Evolutionary conservation across 371 early-diverging fungal species (phyloP), one percentile per base, ranked within the genome.

Genomic region (Mortierella sp.): DNA sequence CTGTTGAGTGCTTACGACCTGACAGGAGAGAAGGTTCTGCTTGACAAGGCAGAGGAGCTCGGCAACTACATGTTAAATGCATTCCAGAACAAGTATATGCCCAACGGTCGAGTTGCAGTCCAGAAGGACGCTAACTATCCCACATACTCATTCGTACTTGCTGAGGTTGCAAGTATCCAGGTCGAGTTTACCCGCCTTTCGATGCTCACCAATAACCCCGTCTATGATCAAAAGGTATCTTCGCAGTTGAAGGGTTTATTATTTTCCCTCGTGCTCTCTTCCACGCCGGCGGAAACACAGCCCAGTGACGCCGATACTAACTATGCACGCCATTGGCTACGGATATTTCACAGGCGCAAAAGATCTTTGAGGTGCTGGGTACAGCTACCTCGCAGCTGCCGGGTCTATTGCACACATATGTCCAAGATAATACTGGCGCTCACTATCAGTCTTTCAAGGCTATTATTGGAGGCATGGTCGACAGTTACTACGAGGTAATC

Each of bases 141-240:
- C 6, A 55, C 8, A 0, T 34, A 30, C 31, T 31, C 27, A 47
- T 73, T 58, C 42, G 50, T 58, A 17, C 47, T 95, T 27, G 97
- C 97, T 2, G 96, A 96, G 57, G 89, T 93, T 15, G 96, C 95
- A 5, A 90, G 96, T 0, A 75, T 97, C 23, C 86, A 95, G 50
- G 72, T 98, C 32, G 99, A 98, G 80, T 94, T 94, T 70, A 89
- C 92, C 46, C 82, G 89, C 41, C 82, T 97, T 27, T 87, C 91
- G 4, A 75, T 88, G 31, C 82, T 95, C 41, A 92, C 94, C 0
- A 86, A 88, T 1, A 82, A 93, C 51, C 79, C 83, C 11, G 64
- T 80, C 5, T 93, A 87, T 64, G 82, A 83, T 12, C 55, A 86
- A 67, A 87, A 83, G 83, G 89, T 84, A 79, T n/a, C n/a, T n/a